Evolutionary conservation across 768 basidiomycete genomes (phyloP).

Genomic region (Tephrocybe sp.): DNA sequence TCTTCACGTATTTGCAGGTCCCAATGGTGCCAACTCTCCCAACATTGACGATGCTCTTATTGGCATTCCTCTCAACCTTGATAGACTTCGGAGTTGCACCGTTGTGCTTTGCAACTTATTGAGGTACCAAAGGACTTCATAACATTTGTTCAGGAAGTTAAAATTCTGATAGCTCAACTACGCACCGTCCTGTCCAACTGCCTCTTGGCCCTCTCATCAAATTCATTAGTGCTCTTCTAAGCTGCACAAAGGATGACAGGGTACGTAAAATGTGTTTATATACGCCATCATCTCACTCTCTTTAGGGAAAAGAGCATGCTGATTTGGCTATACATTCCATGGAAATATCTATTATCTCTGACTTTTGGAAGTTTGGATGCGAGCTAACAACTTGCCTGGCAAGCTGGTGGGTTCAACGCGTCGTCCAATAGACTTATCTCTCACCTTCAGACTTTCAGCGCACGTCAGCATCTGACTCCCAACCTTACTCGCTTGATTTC

Average conservation of each 20-base stretch:
- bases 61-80: constrained; percentile 54
- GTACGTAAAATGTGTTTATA: constrained; percentile 21
- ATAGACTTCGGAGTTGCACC: constrained; percentile 58
- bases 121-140: constrained; percentile 34
- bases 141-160: neutral
- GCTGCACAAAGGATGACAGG: constrained; percentile 48
- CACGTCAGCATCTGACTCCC: constrained; percentile 53
- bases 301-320: constrained; percentile 45
- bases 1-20: constrained; percentile 4
- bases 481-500: constrained; percentile 53
- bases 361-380: constrained; percentile 55
- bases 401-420: constrained; percentile 39
- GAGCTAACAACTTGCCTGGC: constrained; percentile 48
- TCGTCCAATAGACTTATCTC: neutral
- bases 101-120: constrained; percentile 54
- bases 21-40: constrained; percentile 3
- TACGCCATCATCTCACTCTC: neutral
- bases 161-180: constrained; percentile 44
- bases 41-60: constrained; percentile 38
- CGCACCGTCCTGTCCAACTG: constrained; percentile 62
- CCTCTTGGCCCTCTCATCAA: constrained; percentile 65
- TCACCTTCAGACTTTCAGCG: constrained; percentile 33
- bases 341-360: constrained; percentile 53
- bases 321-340: constrained; percentile 53
- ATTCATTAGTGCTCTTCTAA: constrained; percentile 51